These are phyloP conservation scores for Tylopilus rubrobrunneus DNA, from an alignment of 768 basidiomycete species.

Conservation along the genomic window DNA sequence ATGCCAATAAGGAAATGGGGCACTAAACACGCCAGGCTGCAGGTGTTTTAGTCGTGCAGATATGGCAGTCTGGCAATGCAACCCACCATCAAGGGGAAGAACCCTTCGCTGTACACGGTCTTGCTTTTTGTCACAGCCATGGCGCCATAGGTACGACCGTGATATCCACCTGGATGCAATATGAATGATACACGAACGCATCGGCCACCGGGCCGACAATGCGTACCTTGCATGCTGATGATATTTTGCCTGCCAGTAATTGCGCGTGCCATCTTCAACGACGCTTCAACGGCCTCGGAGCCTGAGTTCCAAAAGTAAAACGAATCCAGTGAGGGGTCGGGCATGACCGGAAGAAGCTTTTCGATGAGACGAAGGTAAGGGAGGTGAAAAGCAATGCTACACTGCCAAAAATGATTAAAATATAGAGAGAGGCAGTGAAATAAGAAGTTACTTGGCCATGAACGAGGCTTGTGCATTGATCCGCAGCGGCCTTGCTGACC, in stretches of 20 bases:
- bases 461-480: constrained; percentile 78
- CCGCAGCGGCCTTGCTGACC: constrained; percentile 83
- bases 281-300: constrained; percentile 87
- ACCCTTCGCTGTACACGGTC: constrained; percentile 81
- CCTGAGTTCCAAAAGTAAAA: constrained; percentile 99
- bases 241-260: constrained; percentile 83
- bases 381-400: constrained; percentile 83
- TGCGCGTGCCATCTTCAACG: constrained; percentile 80
- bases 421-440: not conserved
- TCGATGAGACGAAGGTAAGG: constrained; percentile 88
- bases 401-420: constrained; percentile 43
- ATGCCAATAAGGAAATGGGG: constrained; percentile 94
- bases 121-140: constrained; percentile 95
- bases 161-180: constrained; percentile 60
- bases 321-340: constrained; percentile 83
- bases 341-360: constrained; percentile 83
- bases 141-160: constrained; percentile 90
- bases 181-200: constrained; percentile 1
- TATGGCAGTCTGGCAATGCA: not conserved
- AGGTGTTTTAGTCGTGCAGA: not conserved
- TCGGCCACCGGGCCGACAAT: not conserved
- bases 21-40: constrained; percentile 78
- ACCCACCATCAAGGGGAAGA: constrained; percentile 78
- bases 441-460: constrained; percentile 61
- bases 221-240: constrained; percentile 80